Evolutionary conservation across 2,329 filamentous ascomycete genomes (phyloP), one percentile per base, ranked within the genome.

Genomic region (Beauveria asiatica): DNA sequence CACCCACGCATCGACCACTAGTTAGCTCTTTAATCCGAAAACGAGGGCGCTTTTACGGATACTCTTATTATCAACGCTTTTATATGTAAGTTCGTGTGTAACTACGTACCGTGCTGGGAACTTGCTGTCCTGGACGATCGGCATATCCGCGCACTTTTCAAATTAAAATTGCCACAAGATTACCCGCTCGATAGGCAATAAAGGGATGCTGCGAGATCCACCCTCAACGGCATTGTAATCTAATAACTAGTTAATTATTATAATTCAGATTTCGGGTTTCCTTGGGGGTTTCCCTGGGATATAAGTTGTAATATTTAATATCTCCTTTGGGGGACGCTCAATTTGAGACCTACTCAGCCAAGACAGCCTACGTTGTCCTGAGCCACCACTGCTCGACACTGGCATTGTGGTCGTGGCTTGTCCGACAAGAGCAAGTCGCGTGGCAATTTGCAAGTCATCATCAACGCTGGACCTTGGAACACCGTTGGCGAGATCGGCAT

Each of bases 81-180:
- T 37, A 37, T 37, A 37, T 16, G 33, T 37, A 37, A 37, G 33
- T 37, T 37, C 30, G 30, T 5, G 30, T 33, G 30, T 30, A 10
- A 10, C 25, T 5, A 16, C 25, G 17, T 33, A 33, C 52, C 8
- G 13, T 21, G 42, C 41, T 41, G 19, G 23, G 44, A 55, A 39
- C 27, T 39, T 17, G 19, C 49, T 51, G 19, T 33, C 51, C 42
- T 46, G 9, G 19, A 11, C 55, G 55, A 57, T 57, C 55, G 45
- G 55, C 55, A 57, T n/a, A 42, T 42, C 51, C 37, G 13, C 42
- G 21, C 51, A 53, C 51, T 21, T 57, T 50, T 57, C 42, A 57
- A 57, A 57, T 57, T 57, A 50, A 57, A 57, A 57, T 57, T 57
- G 33, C 53, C 19, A n/a, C 42, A 37, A 21, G n/a, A 30, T 27